Percentiles rank a stretch among this genome's conserved stretches.
Conservation (phyloP, 371 early-diverging fungal species). For the Mortierella sp. region DNA sequence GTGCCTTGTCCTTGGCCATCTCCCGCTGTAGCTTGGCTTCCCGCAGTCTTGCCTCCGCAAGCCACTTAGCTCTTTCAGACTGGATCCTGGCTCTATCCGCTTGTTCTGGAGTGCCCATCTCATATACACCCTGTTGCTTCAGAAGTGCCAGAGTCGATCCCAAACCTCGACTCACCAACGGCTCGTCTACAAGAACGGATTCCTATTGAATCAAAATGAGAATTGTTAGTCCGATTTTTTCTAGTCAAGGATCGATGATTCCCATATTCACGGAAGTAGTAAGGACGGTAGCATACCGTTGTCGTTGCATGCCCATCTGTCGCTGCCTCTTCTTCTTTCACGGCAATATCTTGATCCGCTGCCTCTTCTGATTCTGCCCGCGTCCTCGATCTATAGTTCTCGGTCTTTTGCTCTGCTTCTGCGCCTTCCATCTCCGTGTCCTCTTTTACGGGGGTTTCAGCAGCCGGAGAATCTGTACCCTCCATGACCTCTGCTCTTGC, state of each 20-base stretch:
- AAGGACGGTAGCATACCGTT: background rate
- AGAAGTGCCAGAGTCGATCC: conserved; percentile 86
- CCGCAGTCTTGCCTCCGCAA: conserved; percentile 38
- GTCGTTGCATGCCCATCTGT: conserved; percentile 19
- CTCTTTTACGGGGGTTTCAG: conserved; percentile 1
- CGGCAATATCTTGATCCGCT: conserved; percentile 59
- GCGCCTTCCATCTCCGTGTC: conserved; percentile 39
- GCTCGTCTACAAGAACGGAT: conserved; percentile 75
- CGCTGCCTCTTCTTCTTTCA: conserved; percentile 51
- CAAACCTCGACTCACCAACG: conserved; percentile 83
- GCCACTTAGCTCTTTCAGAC: conserved; percentile 69
- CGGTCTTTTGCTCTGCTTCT: conserved; percentile 54
- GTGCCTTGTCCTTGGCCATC: conserved; percentile 61
- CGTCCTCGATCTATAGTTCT: conserved; percentile 17
- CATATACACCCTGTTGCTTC: conserved; percentile 74
- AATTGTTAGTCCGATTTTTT: background rate
- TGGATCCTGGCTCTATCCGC: conserved; percentile 71
- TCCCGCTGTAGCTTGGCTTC: conserved; percentile 57
- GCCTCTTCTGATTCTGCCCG: conserved; percentile 59
- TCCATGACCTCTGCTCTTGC: conserved; percentile 11
- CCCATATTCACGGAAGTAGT: background rate
- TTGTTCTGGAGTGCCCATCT: conserved; percentile 65
- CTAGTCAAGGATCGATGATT: no score
- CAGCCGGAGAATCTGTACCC: background rate
- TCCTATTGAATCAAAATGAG: conserved; percentile 14